phyloP scores from a whole-genome alignment of 345 rosid species.

The Aquilaria yunnanensis region DNA sequence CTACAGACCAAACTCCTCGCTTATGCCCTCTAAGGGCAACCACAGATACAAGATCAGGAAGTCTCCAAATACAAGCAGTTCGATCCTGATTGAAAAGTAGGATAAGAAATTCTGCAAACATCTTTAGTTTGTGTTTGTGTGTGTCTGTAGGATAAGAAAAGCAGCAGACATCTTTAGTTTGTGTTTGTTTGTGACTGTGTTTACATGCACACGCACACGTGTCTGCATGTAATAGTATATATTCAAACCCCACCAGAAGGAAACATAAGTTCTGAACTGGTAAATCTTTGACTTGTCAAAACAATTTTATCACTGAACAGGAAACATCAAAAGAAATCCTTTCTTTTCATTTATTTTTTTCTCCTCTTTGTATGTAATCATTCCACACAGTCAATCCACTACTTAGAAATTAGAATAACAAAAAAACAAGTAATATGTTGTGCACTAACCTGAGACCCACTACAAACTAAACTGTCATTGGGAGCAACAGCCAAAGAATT shows the following conservation, averaged over 20 bases:
- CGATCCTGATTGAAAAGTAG: slow-evolving; percentile 57
- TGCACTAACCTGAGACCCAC: slow-evolving; percentile 82
- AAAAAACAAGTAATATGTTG: neutral
- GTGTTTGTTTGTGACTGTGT: too few relatives aligned
- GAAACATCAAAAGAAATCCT: neutral
- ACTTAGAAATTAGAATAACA: neutral
- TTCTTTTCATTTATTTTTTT: neutral
- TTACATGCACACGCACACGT: too few relatives aligned
- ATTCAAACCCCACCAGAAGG: too few relatives aligned
- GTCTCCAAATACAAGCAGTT: slow-evolving; percentile 89
- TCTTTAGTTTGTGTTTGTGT: neutral
- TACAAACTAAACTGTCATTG: slow-evolving; percentile 83
- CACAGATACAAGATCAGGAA: slow-evolving; percentile 82
- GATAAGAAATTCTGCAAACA: slow-evolving; percentile 10
- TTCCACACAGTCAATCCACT: neutral
- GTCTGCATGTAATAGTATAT: too few relatives aligned
- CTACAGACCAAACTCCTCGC: slow-evolving; percentile 94
- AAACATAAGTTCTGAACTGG: too few relatives aligned
- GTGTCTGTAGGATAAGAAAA: slow-evolving; percentile 6
- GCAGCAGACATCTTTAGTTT: slow-evolving; percentile 4
- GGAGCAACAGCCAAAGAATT: slow-evolving; percentile 88
- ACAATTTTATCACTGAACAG: neutral
- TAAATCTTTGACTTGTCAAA: neutral
- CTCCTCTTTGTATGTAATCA: neutral
- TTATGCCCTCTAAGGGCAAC: slow-evolving; percentile 84